Evolutionary conservation across 495 filamentous ascomycete genomes (phyloP), one percentile per base, ranked within the genome.

Genomic region (Annulohypoxylon moriforme): DNA sequence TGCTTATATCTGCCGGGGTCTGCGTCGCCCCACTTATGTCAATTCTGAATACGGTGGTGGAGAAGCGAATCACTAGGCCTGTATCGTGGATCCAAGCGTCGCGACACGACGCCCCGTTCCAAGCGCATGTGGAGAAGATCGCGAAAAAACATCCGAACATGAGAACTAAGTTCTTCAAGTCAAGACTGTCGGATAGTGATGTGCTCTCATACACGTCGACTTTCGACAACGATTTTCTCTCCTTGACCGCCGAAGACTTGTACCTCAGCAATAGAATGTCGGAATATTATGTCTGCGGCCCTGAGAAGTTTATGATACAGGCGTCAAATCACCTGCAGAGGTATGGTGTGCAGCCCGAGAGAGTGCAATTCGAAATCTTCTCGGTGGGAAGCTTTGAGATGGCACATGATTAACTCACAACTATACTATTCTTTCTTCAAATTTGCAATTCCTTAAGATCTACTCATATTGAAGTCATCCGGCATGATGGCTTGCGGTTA

Each of bases 21-120:
- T 91, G 91, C 47, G 79, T 91, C 22, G 92, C 91, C 2, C 88
- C 89, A 2, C 75, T 93, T 70, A 83, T 88, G 52, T 82, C 89
- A 40, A 93, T 93, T 38, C 80, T 94, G 33, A 89, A 91, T 75
- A 80, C 86, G 7, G 75, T 89, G 34, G 71, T 78, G 2, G 64
- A 79, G 60, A 63, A 66, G 62, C 66, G 68, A 0, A 75, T 76
- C 36, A 68, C 73, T 14, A 82, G 89, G 67, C 86, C 85, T 42
- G 77, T 93, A n/a, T 84, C 86, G 53, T 93, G 89, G 83, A 86
- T 93, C 74, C 90, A 94, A 73, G 86, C 83, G 5, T 85, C 89
- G 0, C 83, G 86, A 6, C 76, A 80, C 31, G 83, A 82, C 11
- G 78, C 82, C 11, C 88, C 87, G 0, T 90, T 91, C 72, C 81